Conservation (phyloP, 1,284 basidiomycete genomes). For the Coriolopsis trogii region DNA sequence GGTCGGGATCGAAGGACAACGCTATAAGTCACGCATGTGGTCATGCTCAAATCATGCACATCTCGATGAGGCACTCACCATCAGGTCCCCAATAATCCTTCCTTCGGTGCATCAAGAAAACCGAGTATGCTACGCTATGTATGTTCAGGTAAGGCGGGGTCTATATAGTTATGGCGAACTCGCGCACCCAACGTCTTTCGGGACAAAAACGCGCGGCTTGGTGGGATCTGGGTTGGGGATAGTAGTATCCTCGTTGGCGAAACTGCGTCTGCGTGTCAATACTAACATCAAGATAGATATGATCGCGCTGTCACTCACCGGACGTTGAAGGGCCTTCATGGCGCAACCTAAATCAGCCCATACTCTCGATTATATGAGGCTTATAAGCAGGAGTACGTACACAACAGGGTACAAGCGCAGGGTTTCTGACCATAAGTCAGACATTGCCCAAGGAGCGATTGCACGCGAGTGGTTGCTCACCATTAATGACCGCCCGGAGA, state of each 20-base stretch:
- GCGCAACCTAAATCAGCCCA: no score
- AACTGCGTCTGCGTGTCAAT: slow-evolving; percentile 6
- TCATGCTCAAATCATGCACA: no score
- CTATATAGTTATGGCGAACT: no score
- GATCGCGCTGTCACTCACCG: slow-evolving; percentile 16
- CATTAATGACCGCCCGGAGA: slow-evolving; percentile 38
- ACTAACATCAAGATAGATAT: neutral
- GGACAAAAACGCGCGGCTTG: slow-evolving; percentile 30
- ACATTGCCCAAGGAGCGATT: neutral
- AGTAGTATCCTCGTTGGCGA: slow-evolving; percentile 22
- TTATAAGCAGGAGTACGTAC: slow-evolving; percentile 26
- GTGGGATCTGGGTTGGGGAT: slow-evolving; percentile 26
- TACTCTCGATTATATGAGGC: neutral
- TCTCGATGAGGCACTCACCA: no score
- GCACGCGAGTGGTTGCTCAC: no score
- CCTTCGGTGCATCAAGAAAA: slow-evolving; percentile 34
- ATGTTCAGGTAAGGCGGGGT: neutral
- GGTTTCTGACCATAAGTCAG: slow-evolving; percentile 24
- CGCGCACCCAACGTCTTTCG: slow-evolving; percentile 24
- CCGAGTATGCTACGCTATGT: slow-evolving; percentile 27
- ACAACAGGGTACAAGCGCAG: slow-evolving; percentile 37
- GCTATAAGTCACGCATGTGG: slow-evolving; percentile 32
- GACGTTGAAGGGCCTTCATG: slow-evolving; percentile 31
- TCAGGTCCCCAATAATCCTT: slow-evolving; percentile 36
- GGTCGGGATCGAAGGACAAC: slow-evolving; percentile 58